Evolutionary conservation across 768 basidiomycete genomes (phyloP).

Genomic region (Baorangia bicolor): DNA sequence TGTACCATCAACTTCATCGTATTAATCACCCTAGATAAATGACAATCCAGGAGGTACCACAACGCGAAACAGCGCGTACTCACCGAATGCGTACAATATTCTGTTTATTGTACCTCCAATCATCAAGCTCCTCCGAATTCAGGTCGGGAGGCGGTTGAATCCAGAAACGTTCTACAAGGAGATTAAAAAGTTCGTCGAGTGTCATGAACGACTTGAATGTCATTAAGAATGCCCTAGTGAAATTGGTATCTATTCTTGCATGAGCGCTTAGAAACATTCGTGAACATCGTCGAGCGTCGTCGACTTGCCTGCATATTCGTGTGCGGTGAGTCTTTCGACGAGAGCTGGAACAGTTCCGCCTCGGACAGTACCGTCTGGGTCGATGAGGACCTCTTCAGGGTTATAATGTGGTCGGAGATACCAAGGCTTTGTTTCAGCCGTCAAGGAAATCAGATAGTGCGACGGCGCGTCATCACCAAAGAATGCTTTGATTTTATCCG

Average conservation of each 20-base stretch:
- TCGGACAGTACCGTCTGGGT: conserved; percentile 59
- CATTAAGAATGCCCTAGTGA: conserved; percentile 62
- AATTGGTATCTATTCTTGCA: conserved; percentile 45
- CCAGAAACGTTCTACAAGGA: conserved; percentile 55
- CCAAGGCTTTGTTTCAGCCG: conserved; percentile 50
- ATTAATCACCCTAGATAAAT: conserved; percentile 54
- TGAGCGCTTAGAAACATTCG: background rate
- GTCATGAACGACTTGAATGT: conserved; percentile 70
- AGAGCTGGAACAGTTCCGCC: conserved; percentile 62
- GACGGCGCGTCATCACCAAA: conserved; percentile 53
- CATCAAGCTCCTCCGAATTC: conserved; percentile 41
- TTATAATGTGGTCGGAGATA: conserved; percentile 58
- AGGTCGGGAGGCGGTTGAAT: conserved; percentile 51
- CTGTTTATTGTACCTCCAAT: conserved; percentile 61
- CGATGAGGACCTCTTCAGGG: conserved; percentile 57
- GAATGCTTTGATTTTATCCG: conserved; percentile 47
- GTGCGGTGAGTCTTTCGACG: conserved; percentile 64
- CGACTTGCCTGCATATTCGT: conserved; percentile 55
- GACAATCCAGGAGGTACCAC: background rate
- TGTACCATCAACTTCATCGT: conserved; percentile 61
- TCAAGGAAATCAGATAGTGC: conserved; percentile 39
- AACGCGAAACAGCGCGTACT: conserved; percentile 10
- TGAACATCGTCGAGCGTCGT: background rate
- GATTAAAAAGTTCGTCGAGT: conserved; percentile 51
- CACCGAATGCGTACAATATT: conserved; percentile 59